Conservation (phyloP, 2,329 filamentous ascomycete species). For the Tolypocladium pustulatum region DNA sequence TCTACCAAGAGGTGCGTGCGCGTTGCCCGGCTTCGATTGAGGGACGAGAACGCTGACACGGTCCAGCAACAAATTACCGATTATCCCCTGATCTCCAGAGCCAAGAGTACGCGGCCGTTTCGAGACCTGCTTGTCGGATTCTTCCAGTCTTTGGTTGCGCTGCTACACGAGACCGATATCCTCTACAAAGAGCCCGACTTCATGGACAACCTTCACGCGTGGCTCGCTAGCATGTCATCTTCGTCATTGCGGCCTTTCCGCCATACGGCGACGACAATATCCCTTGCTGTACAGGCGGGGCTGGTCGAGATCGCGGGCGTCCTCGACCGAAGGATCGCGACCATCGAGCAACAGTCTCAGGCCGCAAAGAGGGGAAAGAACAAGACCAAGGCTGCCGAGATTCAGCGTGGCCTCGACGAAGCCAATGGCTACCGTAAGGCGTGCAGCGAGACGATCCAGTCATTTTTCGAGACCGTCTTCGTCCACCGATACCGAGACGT, state of each 20-base stretch:
- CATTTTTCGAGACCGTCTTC: conserved; percentile 87
- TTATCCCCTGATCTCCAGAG: conserved; percentile 81
- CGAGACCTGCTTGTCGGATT: conserved; percentile 69
- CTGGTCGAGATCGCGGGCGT: conserved; percentile 64
- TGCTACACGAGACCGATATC: conserved; percentile 71
- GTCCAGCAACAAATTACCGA: conserved; percentile 65
- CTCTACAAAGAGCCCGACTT: conserved; percentile 69
- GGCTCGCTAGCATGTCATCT: conserved; percentile 86
- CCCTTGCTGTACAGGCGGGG: conserved; percentile 67
- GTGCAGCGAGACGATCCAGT: conserved; percentile 63
- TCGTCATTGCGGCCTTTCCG: conserved; percentile 81
- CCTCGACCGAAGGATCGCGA: conserved; percentile 62
- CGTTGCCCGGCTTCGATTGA: neutral
- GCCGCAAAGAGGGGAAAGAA: conserved; percentile 64
- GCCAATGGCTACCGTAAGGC: conserved; percentile 58
- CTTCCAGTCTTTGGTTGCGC: conserved; percentile 64
- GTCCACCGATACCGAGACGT: conserved; percentile 93
- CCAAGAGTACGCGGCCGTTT: conserved; percentile 67
- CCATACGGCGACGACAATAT: conserved; percentile 83
- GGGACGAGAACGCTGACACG: conserved; percentile 18
- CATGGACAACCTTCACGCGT: conserved; percentile 80
- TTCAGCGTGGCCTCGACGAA: conserved; percentile 62
- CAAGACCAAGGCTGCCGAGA: conserved; percentile 63
- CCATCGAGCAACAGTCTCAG: conserved; percentile 68
- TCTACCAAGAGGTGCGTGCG: conserved; percentile 63